Percentiles rank a stretch among this genome's conserved stretches.
Evolutionary conservation across 345 rosid genomes (phyloP).

Genomic region (Lepidium africanum): DNA sequence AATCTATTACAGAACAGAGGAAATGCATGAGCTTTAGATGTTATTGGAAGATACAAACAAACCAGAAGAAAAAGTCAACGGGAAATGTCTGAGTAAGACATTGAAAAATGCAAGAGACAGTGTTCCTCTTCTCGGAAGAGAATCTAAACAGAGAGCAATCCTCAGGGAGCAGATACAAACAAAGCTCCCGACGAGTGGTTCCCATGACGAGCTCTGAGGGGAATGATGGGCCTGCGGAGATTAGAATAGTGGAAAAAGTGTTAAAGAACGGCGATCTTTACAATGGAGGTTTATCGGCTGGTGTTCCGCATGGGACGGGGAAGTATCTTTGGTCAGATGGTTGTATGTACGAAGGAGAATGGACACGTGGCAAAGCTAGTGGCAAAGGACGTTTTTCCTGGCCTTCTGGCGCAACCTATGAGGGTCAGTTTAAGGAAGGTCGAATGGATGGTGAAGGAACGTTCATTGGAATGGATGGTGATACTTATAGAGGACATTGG

Average conservation of each 20-base stretch:
- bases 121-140: conserved; percentile 22
- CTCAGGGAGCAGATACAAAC: conserved; percentile 18
- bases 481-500: conserved; percentile 57
- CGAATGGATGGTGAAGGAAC: conserved; percentile 59
- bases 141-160: conserved; percentile 27
- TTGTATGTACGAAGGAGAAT: conserved; percentile 68
- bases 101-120: conserved; percentile 28
- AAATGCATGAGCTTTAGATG: neutral
- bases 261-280: conserved; percentile 62
- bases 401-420: conserved; percentile 71
- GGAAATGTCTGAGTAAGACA: conserved; percentile 1
- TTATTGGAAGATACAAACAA: neutral
- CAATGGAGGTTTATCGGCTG: conserved; percentile 41
- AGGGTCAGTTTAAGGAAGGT: conserved; percentile 61
- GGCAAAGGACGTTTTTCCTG: conserved; percentile 66
- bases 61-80: conserved; percentile 6
- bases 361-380: conserved; percentile 48
- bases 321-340: conserved; percentile 72
- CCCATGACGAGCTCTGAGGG: conserved; percentile 17
- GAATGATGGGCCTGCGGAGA: conserved; percentile 8
- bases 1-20: neutral
- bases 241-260: conserved; percentile 32
- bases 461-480: conserved; percentile 55
- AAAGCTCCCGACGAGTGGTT: conserved; percentile 26
- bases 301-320: conserved; percentile 58